Base-by-base conservation (phyloP, 2,329 filamentous ascomycete genomes). In the Raffaelea ambrosiae region DNA sequence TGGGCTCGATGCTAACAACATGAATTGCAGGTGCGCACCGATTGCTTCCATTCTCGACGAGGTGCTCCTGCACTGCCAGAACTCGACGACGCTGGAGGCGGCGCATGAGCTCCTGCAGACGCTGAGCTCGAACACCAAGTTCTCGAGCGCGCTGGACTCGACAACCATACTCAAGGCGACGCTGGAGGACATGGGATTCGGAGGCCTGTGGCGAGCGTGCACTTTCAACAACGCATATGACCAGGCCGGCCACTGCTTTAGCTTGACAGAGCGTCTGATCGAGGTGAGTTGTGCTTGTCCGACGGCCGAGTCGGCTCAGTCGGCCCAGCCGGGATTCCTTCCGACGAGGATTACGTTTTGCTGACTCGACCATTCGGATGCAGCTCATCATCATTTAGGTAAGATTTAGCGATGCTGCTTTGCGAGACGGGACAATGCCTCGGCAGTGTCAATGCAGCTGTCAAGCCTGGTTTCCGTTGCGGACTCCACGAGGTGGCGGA, bases 21-120 rank as follows among this genome's bases (percentile, higher is more conserved):
- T 29, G 13, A 4, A 14, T 18, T 31, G 3, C 21, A 81, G 77
- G 36, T 78, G 71, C 51, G 72, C 73, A 5, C 74, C 75, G 2
- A 72, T 85, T 43, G 68, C 74, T 8, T 66, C 71, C 1, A 71
- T 83, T 20, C 66, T 85, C 0, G 79, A 84, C 53, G 76, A 81
- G 42, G 69, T 83, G 2, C 63, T 85, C 46, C 59, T 77, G n/a
- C 76, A 81, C 55, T 80, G 79, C 43, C 81, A 84, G 55, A 81
- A 79, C 58, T 68, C 75, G 3, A 63, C 66, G 2, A 79, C 80
- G 1, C 63, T 85, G 5, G 73, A 77, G 56, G 72, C 79, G 8
- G 81, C 80, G 1, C 81, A 84, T 53, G 65, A 66, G 23, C 64
- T 86, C 39, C 66, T 85, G 40, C 72, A 76, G 47, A 79, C 75